These are phyloP conservation scores for Saccharomyces hybrid DNA, from an alignment of 1,139 yeast species.

Conservation along the genomic window DNA sequence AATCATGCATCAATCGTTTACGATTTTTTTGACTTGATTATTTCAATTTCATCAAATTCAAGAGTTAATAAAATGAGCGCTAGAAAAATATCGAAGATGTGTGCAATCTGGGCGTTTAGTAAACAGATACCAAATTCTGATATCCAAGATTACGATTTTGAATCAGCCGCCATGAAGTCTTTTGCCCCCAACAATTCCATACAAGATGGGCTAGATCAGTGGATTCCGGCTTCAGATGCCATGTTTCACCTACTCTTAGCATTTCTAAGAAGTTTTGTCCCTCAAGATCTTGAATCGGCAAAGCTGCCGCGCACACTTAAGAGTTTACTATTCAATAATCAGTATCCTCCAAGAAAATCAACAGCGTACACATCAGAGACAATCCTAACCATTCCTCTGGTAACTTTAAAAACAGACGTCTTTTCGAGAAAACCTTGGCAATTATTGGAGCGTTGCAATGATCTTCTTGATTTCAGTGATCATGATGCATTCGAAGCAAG, in stretches of 20 bases:
- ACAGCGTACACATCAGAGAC: slow-evolving; percentile 36
- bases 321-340: slow-evolving; percentile 51
- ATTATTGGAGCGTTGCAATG: slow-evolving; percentile 44
- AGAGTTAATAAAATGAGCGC: slow-evolving; percentile 74
- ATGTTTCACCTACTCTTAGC: slow-evolving; percentile 73
- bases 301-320: slow-evolving; percentile 60
- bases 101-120: slow-evolving; percentile 83
- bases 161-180: slow-evolving; percentile 7
- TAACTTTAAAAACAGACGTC: slow-evolving; percentile 55
- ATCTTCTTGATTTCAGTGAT: slow-evolving; percentile 62
- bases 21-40: slow-evolving; percentile 74
- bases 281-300: slow-evolving; percentile 45
- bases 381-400: slow-evolving; percentile 55
- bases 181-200: slow-evolving; percentile 36
- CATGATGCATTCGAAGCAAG: slow-evolving; percentile 63
- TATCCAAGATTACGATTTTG: slow-evolving; percentile 18
- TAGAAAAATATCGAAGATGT: slow-evolving; percentile 70
- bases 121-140: slow-evolving; percentile 23
- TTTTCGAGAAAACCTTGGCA: slow-evolving; percentile 50
- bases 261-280: slow-evolving; percentile 73
- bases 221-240: slow-evolving; percentile 83
- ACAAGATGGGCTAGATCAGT: slow-evolving; percentile 63
- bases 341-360: slow-evolving; percentile 55
- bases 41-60: slow-evolving; percentile 76
- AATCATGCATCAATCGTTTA: slow-evolving; percentile 86